Evolutionary conservation across 2,329 filamentous ascomycete species (phyloP).

Genomic region (Neopestalotiopsis sp.): DNA sequence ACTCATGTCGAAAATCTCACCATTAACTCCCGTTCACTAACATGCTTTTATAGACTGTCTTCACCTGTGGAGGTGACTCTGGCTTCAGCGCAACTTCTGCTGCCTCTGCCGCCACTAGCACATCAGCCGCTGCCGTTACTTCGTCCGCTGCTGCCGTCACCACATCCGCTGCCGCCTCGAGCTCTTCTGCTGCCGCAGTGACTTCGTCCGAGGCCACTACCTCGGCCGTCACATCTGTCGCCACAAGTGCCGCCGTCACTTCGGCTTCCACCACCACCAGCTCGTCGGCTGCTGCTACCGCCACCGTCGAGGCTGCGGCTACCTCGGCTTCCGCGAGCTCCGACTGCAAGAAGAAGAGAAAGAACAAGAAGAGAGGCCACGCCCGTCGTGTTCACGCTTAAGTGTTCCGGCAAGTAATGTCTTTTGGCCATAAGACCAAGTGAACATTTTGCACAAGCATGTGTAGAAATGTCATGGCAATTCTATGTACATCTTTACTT

Average conservation of each 20-base stretch:
- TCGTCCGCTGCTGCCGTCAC: not conserved
- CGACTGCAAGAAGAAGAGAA: not conserved
- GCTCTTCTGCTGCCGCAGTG: not conserved
- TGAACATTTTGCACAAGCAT: too few species aligned
- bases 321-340: not conserved
- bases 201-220: not conserved
- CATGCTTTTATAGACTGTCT: not conserved
- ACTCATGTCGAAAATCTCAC: too few species aligned
- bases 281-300: not conserved
- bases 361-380: not conserved
- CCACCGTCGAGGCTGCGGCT: not conserved
- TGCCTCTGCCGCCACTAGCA: slow-evolving; percentile 1
- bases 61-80: not conserved
- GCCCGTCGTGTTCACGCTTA: not conserved
- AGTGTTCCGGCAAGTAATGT: not conserved
- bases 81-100: not conserved
- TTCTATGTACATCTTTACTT: not conserved
- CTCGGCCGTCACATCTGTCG: not conserved
- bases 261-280: not conserved
- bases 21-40: not conserved
- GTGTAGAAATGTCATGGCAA: not conserved
- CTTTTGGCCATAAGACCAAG: too few species aligned
- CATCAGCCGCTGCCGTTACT: slow-evolving; percentile 7
- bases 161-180: not conserved
- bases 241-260: not conserved